A percentile compares a stretch with the other conserved stretches of the same genome.
These are phyloP conservation scores for Pelargonium cotyledonis DNA, from an alignment of 441 rosid genomes.

Conservation along the genomic window DNA sequence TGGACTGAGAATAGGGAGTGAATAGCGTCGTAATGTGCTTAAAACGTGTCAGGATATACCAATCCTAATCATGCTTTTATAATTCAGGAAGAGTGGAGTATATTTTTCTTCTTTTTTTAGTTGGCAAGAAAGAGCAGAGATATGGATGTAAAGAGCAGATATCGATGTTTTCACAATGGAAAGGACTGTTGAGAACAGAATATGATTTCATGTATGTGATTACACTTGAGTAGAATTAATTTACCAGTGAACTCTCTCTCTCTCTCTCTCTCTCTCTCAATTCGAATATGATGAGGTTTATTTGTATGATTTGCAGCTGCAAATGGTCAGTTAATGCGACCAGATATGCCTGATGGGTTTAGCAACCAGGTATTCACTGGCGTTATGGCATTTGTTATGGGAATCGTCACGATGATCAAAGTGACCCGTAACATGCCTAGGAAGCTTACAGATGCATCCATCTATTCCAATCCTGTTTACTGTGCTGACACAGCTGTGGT, in stretches of 20 bases:
- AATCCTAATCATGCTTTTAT: neutral
- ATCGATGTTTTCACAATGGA: neutral
- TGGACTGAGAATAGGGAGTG: neutral
- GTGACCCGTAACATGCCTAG: conserved; percentile 69
- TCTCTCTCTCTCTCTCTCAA: no score
- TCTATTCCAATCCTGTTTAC: conserved; percentile 42
- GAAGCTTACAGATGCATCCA: conserved; percentile 46
- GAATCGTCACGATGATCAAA: conserved; percentile 65
- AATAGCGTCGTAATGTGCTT: neutral
- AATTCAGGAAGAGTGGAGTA: no score
- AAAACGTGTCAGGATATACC: no score
- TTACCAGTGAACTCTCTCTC: no score
- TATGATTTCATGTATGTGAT: neutral
- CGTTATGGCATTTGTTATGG: conserved; percentile 72
- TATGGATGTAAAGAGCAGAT: no score
- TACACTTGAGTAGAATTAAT: neutral
- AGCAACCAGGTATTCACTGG: conserved; percentile 57
- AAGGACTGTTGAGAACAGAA: neutral
- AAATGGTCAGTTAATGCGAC: conserved; percentile 29
- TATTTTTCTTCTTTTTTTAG: no score
- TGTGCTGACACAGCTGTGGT: conserved; percentile 28
- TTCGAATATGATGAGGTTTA: neutral
- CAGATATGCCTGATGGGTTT: conserved; percentile 33
- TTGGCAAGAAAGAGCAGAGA: no score
- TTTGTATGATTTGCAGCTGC: conserved; percentile 25